Evolutionary conservation across 2,329 filamentous ascomycete genomes (phyloP).

Genomic region (Colletotrichum spinosum): DNA sequence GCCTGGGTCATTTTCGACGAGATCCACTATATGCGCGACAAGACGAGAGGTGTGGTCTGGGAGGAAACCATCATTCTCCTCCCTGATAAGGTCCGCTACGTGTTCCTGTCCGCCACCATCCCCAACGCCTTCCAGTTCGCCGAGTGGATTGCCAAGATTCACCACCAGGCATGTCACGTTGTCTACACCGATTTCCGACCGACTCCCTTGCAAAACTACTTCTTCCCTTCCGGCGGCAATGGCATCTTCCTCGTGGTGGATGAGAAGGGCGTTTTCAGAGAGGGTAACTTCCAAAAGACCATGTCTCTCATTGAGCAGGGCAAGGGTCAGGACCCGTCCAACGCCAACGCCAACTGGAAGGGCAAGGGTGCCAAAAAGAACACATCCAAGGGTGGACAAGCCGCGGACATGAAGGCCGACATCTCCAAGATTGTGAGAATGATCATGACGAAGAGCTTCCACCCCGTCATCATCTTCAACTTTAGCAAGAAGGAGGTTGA

Average conservation of each 20-base stretch:
- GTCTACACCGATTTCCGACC: conserved; percentile 99
- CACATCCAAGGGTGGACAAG: conserved; percentile 83
- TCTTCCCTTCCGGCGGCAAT: conserved; percentile 92
- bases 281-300: conserved; percentile 96
- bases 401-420: conserved; percentile 76
- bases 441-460: conserved; percentile 98
- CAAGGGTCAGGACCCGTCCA: conserved; percentile 85
- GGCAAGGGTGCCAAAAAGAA: conserved; percentile 94
- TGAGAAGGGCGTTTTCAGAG: conserved; percentile 94
- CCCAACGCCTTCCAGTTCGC: conserved; percentile 99
- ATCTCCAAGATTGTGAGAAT: conserved; percentile 99
- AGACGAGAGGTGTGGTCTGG: conserved; percentile 95
- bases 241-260: conserved; percentile 96
- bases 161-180: conserved; percentile 97
- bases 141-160: conserved; percentile 98
- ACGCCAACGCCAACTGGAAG: conserved; percentile 82
- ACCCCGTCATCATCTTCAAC: conserved; percentile 98
- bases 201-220: conserved; percentile 96
- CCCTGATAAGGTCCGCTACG: conserved; percentile 98
- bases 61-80: conserved; percentile 98
- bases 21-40: conserved; percentile 98
- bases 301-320: conserved; percentile 92
- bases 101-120: conserved; percentile 97
- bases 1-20: conserved; percentile 99
- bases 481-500: conserved; percentile 99